These are phyloP conservation scores for Rhizopogon rudus DNA, from an alignment of 768 basidiomycete genomes.

Conservation along the genomic window DNA sequence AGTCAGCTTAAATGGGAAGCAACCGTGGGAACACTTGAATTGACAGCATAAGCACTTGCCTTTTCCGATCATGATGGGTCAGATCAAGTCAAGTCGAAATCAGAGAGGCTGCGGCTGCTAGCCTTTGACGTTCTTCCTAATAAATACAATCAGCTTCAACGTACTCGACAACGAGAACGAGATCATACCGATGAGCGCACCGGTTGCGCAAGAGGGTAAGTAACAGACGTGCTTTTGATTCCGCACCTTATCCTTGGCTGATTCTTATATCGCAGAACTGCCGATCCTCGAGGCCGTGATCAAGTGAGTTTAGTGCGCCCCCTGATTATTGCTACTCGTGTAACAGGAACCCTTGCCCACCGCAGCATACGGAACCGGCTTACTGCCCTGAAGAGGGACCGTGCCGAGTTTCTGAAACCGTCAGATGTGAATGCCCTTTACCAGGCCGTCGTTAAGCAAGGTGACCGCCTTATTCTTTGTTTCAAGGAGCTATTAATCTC, in stretches of 20 bases:
- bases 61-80: conserved; percentile 27
- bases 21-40: conserved; percentile 29
- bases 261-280: conserved; percentile 55
- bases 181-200: conserved; percentile 46
- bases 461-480: conserved; percentile 34
- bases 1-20: conserved; percentile 17
- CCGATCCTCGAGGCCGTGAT: conserved; percentile 94
- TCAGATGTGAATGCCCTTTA: conserved; percentile 93
- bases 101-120: not conserved
- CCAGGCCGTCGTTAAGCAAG: conserved; percentile 90
- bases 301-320: conserved; percentile 47
- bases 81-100: not conserved
- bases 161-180: conserved; percentile 1
- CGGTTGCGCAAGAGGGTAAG: conserved; percentile 79
- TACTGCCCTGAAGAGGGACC: conserved; percentile 90
- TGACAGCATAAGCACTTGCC: conserved; percentile 12
- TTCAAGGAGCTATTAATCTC: not conserved
- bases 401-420: conserved; percentile 87
- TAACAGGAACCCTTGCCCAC: conserved; percentile 19
- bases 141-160: not conserved
- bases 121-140: not conserved
- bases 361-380: conserved; percentile 89
- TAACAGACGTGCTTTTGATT: conserved; percentile 11
- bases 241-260: conserved; percentile 11
- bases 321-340: conserved; percentile 13